Percentiles rank a stretch among this genome's conserved stretches.
These are phyloP conservation scores for Daedalea quercina DNA, from an alignment of 768 basidiomycete species.

Conservation along the genomic window DNA sequence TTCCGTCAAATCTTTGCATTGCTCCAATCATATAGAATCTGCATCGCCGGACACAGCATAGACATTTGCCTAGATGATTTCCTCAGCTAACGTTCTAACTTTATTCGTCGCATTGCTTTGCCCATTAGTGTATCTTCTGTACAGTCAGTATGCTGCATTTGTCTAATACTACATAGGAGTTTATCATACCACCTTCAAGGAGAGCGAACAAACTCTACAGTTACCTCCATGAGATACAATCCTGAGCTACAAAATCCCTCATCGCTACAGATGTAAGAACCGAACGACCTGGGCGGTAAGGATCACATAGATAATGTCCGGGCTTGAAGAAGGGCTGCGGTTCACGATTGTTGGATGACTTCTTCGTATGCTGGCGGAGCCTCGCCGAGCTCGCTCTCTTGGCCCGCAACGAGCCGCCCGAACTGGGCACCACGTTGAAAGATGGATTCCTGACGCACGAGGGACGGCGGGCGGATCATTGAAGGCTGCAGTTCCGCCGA, in stretches of 20 bases:
- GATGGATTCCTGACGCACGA: conserved; percentile 19
- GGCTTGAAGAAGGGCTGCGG: neutral
- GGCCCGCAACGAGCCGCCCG: conserved; percentile 77
- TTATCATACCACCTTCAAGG: neutral
- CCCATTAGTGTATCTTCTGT: neutral
- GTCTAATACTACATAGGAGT: neutral
- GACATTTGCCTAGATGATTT: neutral
- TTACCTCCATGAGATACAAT: neutral
- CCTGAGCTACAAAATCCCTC: neutral
- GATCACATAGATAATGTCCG: neutral
- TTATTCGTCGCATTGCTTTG: neutral
- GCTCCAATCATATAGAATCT: too few relatives aligned
- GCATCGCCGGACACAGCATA: neutral
- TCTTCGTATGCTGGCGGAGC: conserved; percentile 71
- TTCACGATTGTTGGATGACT: neutral
- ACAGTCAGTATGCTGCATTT: neutral
- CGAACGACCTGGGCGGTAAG: neutral
- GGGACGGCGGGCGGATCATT: neutral
- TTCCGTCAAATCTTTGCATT: too few relatives aligned
- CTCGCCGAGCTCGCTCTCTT: conserved; percentile 77
- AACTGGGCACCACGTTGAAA: conserved; percentile 45
- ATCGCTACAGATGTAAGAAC: neutral
- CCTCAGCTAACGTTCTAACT: neutral
- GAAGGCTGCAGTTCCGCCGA: conserved; percentile 1
- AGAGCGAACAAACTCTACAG: neutral